Evolutionary conservation across 1,139 yeast species (phyloP).

Genomic region (Arxiozyma slooffiae): DNA sequence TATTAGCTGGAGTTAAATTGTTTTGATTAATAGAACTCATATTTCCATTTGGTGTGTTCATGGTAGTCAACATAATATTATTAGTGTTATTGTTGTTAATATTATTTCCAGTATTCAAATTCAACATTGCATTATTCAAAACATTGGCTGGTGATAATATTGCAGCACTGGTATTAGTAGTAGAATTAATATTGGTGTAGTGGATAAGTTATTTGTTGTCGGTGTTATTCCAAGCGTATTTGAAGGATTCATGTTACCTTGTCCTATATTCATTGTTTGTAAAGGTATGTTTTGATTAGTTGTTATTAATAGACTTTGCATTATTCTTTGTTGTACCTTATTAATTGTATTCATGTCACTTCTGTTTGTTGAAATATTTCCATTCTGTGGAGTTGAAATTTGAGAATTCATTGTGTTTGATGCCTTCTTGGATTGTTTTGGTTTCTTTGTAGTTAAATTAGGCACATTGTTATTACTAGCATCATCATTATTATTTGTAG

Average conservation of each 20-base stretch:
- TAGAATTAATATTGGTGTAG: not conserved
- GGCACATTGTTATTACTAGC: constrained; percentile 9
- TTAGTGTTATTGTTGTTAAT: constrained; percentile 7
- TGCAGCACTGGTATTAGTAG: not conserved
- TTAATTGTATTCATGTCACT: not conserved
- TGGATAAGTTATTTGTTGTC: not conserved
- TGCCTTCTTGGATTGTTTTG: constrained; percentile 24
- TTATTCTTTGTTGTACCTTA: not conserved
- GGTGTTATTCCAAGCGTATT: not conserved
- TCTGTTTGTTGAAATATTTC: not conserved
- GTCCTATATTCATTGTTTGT: not conserved
- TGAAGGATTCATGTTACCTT: constrained; percentile 2
- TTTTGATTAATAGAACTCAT: not conserved
- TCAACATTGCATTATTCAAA: not conserved
- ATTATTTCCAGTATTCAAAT: not conserved
- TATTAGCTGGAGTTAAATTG: constrained; percentile 24
- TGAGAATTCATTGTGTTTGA: constrained; percentile 16
- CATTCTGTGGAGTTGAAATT: not conserved
- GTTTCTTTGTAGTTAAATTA: constrained; percentile 19
- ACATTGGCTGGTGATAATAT: constrained; percentile 5
- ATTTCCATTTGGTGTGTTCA: not conserved
- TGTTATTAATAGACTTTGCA: not conserved
- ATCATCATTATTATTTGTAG: too few relatives aligned
- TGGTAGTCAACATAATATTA: not conserved
- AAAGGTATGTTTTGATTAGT: not conserved